phyloP scores from a whole-genome alignment of 345 rosid species.

The Carallia brachiata region DNA sequence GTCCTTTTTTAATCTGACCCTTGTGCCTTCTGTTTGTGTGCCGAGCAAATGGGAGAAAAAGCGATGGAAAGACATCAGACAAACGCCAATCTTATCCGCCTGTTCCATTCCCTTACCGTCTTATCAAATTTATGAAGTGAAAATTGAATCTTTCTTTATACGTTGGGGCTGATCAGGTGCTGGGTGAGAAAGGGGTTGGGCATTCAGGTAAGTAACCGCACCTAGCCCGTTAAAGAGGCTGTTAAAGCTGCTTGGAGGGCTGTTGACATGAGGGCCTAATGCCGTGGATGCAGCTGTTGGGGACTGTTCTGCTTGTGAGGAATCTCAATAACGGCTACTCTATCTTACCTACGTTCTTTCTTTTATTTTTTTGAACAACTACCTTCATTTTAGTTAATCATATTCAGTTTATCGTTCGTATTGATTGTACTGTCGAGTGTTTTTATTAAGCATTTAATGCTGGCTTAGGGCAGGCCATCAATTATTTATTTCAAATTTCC shows the following conservation, averaged over 20 bases:
- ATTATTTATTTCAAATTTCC: too few relatives aligned
- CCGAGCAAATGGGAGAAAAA: background rate
- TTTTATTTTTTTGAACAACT: background rate
- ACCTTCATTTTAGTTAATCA: too few relatives aligned
- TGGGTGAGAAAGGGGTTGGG: constrained; percentile 30
- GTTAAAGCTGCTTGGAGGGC: constrained; percentile 85
- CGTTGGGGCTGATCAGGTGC: constrained; percentile 34
- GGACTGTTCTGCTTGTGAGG: constrained; percentile 94
- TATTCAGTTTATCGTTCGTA: too few relatives aligned
- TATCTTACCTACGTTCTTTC: too few relatives aligned
- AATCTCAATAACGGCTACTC: background rate
- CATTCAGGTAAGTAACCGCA: constrained; percentile 55
- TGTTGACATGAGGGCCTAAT: constrained; percentile 50
- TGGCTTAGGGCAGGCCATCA: too few relatives aligned
- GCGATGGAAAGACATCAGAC: background rate
- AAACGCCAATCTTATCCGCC: background rate
- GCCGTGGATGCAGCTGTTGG: constrained; percentile 89
- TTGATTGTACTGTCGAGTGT: too few relatives aligned
- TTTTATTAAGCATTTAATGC: too few relatives aligned
- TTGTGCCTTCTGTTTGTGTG: background rate
- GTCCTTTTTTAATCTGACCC: too few relatives aligned
- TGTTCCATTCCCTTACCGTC: background rate
- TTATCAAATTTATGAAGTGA: background rate
- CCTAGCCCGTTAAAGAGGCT: constrained; percentile 87
- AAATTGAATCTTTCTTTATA: background rate